Base-by-base conservation (phyloP, 148 eudicot genomes). In the Selenicereus undatus region DNA sequence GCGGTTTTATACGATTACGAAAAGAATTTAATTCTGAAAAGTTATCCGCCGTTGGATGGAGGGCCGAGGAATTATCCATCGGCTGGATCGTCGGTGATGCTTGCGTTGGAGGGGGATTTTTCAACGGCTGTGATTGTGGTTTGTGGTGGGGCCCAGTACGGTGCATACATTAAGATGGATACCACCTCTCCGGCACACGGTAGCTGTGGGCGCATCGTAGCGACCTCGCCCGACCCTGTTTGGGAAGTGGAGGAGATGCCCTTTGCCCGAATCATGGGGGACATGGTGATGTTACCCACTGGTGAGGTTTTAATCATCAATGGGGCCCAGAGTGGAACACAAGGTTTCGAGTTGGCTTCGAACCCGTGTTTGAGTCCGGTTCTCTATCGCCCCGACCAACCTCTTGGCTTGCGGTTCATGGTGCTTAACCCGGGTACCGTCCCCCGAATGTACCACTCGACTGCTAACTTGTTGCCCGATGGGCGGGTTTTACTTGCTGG, bases 191-290 rank as follows among this genome's bases (percentile, higher is more conserved):
- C 97, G 12, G 97, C 97, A 20, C 88, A 86, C 18, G 97, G 95
- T 35, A 95, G 97, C 80, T 95, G 99, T 54, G 97, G 99, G 9
- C 87, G 97, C 66, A 93, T 95, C 18, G 87, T 88, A 64, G 93
- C 93, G 13, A 95, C 96, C 11, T 43, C 42, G 0, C 76, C 80
- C 14, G 86, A 90, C 81, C 84, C 99, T 11, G 89, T 80, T 81
- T 95, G 97, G 99, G 94, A 91, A 58, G 85, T 87, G 94, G 97
- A 95, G 85, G 90, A 90, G 9, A 95, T 95, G 99, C 97, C 97
- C 14, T 88, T 93, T 68, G 82, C 79, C 35, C 80, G 99, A 83
- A 87, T 93, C 52, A 95, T 95, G 99, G 99, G 97, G 21, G 99
- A 95, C 11, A 95, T 95, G 97, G 97, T 95, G 17, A 91, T 93